These are phyloP conservation scores for Protea cynaroides DNA, from an alignment of 164 flowering plant species.

Conservation along the genomic window DNA sequence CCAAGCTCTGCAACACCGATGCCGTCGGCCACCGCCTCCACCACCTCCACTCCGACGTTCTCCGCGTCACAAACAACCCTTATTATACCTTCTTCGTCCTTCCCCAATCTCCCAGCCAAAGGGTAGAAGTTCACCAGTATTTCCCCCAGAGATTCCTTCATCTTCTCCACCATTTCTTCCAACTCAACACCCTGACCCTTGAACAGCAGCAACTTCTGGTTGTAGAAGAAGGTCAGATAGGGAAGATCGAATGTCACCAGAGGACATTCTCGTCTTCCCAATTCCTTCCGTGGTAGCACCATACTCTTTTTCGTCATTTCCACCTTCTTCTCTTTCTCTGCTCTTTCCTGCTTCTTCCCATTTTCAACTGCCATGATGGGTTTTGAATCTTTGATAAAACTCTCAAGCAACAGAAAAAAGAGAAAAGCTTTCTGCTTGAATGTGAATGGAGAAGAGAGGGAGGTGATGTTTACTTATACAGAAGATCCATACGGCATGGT, in stretches of 20 bases:
- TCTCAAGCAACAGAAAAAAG: too few relatives aligned
- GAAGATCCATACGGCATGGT: too few relatives aligned
- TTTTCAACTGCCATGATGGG: too few relatives aligned
- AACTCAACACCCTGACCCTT: constrained; percentile 48
- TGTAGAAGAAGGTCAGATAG: constrained; percentile 80
- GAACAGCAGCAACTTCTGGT: constrained; percentile 85
- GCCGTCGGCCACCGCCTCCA: constrained; percentile 51
- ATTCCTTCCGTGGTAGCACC: constrained; percentile 45
- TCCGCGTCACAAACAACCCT: constrained; percentile 70
- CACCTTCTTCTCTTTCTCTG: constrained; percentile 24
- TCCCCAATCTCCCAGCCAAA: constrained; percentile 68
- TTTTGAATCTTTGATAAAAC: too few relatives aligned
- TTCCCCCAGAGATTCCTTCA: constrained; percentile 59
- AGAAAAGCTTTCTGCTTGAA: too few relatives aligned
- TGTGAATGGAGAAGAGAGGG: too few relatives aligned
- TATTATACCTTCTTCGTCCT: constrained; percentile 81
- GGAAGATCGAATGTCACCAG: constrained; percentile 91
- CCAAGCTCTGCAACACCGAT: constrained; percentile 50
- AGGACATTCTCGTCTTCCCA: constrained; percentile 57
- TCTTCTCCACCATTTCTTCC: constrained; percentile 42
- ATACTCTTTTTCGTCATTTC: constrained; percentile 30
- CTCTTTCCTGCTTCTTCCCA: too few relatives aligned
- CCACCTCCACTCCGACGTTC: constrained; percentile 64
- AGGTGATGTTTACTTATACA: too few relatives aligned
- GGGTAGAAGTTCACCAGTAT: constrained; percentile 74